Percentiles rank a stretch among this genome's conserved stretches.
These are phyloP conservation scores for Aegle marmelos DNA, from an alignment of 345 rosid species.

Conservation along the genomic window DNA sequence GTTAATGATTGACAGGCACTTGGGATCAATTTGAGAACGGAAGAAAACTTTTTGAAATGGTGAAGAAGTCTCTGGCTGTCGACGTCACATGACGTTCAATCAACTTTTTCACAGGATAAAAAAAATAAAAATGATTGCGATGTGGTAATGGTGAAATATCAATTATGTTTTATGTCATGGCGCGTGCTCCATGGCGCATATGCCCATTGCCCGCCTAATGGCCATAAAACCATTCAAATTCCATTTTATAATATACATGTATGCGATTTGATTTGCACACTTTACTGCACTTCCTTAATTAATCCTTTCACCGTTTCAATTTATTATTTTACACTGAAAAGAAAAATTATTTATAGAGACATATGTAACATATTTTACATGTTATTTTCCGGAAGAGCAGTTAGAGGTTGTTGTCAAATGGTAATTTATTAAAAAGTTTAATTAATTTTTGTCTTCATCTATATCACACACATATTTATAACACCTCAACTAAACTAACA, in stretches of 20 bases:
- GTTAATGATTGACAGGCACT: neutral
- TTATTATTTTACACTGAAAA: too few relatives aligned
- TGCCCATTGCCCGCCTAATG: neutral
- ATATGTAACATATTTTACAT: too few relatives aligned
- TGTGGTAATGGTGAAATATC: neutral
- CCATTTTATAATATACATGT: neutral
- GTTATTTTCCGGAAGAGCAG: neutral
- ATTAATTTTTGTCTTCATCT: too few relatives aligned
- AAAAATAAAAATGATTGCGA: neutral
- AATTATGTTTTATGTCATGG: neutral
- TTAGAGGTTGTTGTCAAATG: neutral
- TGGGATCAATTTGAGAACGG: neutral
- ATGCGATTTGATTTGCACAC: neutral
- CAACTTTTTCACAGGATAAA: neutral
- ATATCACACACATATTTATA: too few relatives aligned
- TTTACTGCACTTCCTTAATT: neutral
- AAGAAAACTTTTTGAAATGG: neutral
- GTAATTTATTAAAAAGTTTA: too few relatives aligned
- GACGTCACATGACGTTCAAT: neutral
- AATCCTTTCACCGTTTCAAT: too few relatives aligned
- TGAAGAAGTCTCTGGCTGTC: neutral
- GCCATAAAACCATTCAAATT: neutral
- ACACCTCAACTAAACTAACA: neutral
- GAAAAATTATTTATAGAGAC: too few relatives aligned
- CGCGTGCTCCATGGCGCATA: neutral